A percentile compares a stretch with the other conserved stretches of the same genome.
These are phyloP conservation scores for Trichosporon sp. DNA, from an alignment of 1,284 basidiomycete species.

Conservation along the genomic window DNA sequence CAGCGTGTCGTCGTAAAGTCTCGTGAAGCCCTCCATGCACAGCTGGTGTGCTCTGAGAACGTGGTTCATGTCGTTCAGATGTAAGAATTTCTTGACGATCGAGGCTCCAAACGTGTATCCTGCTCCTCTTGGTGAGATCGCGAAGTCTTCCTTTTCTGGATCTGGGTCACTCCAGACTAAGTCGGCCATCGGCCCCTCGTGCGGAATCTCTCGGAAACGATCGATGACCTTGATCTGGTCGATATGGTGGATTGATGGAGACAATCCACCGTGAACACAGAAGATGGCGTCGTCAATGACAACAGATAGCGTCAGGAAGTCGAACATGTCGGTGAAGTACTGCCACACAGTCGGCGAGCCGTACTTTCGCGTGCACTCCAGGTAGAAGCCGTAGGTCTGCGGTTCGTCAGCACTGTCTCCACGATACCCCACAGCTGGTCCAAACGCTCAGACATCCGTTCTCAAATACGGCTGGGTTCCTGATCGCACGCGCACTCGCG, in stretches of 20 bases:
- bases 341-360: conserved; percentile 96
- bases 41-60: conserved; percentile 97
- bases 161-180: conserved; percentile 99
- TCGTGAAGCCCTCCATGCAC: conserved; percentile 98
- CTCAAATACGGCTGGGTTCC: conserved; percentile 41
- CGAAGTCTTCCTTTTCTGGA: conserved; percentile 98
- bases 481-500: conserved; percentile 9
- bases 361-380: conserved; percentile 97
- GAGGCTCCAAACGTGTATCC: conserved; percentile 99
- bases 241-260: conserved; percentile 96
- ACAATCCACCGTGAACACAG: conserved; percentile 97
- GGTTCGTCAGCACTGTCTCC: conserved; percentile 21
- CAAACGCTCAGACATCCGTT: conserved; percentile 55
- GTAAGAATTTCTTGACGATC: conserved; percentile 96
- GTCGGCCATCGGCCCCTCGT: conserved; percentile 99
- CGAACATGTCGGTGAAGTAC: conserved; percentile 99
- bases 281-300: conserved; percentile 99
- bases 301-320: conserved; percentile 94
- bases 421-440: background rate
- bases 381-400: conserved; percentile 98
- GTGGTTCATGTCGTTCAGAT: conserved; percentile 93
- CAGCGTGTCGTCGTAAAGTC: conserved; percentile 90
- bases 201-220: conserved; percentile 98
- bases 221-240: conserved; percentile 99
- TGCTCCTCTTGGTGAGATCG: conserved; percentile 96